A percentile compares a stretch with the other conserved stretches of the same genome.
Evolutionary conservation across 257 asterid species (phyloP).

Genomic region (Gentiana macrophylla): DNA sequence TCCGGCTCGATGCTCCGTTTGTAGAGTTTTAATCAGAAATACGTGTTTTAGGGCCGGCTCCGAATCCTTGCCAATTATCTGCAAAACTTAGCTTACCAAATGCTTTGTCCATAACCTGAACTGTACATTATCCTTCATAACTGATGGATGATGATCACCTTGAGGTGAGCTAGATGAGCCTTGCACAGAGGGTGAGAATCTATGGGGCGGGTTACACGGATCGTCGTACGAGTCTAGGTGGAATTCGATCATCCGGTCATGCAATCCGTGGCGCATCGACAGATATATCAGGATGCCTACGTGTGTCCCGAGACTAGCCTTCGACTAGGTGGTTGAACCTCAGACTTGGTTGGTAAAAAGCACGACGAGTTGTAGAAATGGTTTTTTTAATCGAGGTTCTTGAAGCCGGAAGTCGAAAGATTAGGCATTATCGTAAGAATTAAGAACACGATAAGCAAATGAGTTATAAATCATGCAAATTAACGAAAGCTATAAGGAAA

Average conservation of each 20-base stretch:
- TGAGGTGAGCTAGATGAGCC: slow-evolving; percentile 58
- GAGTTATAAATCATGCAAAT: too few species aligned
- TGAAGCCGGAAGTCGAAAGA: slow-evolving; percentile 45
- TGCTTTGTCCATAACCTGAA: slow-evolving; percentile 50
- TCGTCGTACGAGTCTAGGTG: slow-evolving; percentile 55
- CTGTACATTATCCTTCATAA: slow-evolving; percentile 69
- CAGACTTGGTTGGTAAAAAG: slow-evolving; percentile 38
- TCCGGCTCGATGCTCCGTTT: slow-evolving; percentile 78
- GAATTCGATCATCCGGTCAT: slow-evolving; percentile 70
- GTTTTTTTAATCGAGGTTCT: slow-evolving; percentile 40
- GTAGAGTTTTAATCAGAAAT: slow-evolving; percentile 77
- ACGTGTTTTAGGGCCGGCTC: slow-evolving; percentile 18
- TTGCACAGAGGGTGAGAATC: slow-evolving; percentile 37
- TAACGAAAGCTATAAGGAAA: too few species aligned
- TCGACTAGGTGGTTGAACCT: slow-evolving; percentile 24
- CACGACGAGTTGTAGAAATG: slow-evolving; percentile 49
- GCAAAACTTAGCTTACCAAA: slow-evolving; percentile 34
- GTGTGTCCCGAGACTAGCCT: slow-evolving; percentile 31
- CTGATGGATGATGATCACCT: slow-evolving; percentile 34
- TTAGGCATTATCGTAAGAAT: too few species aligned
- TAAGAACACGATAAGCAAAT: too few species aligned
- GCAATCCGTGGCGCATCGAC: slow-evolving; percentile 75
- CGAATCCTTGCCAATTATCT: slow-evolving; percentile 45
- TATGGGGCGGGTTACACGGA: slow-evolving; percentile 26
- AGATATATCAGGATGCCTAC: slow-evolving; percentile 53